phyloP scores from a whole-genome alignment of 2,329 filamentous ascomycete genomes.

The Botrytis fragariae region DNA sequence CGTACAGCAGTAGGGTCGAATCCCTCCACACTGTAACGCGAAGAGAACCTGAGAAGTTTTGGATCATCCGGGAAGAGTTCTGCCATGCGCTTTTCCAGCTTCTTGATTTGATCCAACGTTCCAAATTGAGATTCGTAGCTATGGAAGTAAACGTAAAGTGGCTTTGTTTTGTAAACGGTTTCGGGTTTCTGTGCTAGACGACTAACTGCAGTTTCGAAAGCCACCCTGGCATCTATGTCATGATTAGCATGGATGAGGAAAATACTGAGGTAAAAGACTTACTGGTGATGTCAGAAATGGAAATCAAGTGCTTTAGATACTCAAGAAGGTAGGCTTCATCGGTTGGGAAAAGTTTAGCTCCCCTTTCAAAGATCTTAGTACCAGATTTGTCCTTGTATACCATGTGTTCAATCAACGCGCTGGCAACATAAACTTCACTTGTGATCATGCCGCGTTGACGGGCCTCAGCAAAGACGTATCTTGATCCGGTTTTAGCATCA shows the following conservation, averaged over 20 bases:
- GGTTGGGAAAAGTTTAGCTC: constrained; percentile 87
- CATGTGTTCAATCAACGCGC: constrained; percentile 88
- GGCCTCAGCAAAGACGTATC: constrained; percentile 86
- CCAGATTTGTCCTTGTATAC: constrained; percentile 94
- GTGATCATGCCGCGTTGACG: constrained; percentile 83
- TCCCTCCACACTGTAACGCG: constrained; percentile 67
- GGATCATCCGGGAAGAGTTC: constrained; percentile 92
- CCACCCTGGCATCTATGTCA: constrained; percentile 76
- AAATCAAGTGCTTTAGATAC: constrained; percentile 91
- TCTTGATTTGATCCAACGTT: constrained; percentile 84
- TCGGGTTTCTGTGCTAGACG: constrained; percentile 76
- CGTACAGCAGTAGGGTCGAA: constrained; percentile 84
- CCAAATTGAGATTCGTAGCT: constrained; percentile 94
- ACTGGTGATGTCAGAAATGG: constrained; percentile 92
- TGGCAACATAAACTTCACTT: constrained; percentile 92
- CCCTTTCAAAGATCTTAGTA: constrained; percentile 93
- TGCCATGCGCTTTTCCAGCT: constrained; percentile 87
- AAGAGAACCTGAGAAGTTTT: constrained; percentile 69
- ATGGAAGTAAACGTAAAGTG: constrained; percentile 88
- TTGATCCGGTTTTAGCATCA: constrained; percentile 57
- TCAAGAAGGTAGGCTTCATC: constrained; percentile 92
- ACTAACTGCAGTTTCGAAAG: constrained; percentile 92
- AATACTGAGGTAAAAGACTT: constrained; percentile 43
- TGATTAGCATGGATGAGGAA: constrained; percentile 25
- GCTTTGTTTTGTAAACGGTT: constrained; percentile 70